Evolutionary conservation across 257 asterid genomes (phyloP).

Genomic region (Ophiorrhiza pumila): DNA sequence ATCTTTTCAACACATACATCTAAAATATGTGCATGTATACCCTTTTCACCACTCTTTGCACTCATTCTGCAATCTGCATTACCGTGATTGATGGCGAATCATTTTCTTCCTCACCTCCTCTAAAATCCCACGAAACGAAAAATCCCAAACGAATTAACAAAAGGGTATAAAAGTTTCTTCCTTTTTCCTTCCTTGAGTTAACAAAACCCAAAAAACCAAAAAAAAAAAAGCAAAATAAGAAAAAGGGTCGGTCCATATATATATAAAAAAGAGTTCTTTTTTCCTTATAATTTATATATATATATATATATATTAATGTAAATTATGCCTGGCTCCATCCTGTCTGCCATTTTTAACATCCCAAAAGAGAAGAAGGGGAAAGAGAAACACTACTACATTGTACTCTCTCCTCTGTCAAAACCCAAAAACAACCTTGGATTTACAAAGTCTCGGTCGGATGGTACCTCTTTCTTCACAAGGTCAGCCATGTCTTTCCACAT

Average conservation of each 20-base stretch:
- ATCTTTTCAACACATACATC: slow-evolving; percentile 15
- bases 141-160: slow-evolving; percentile 3
- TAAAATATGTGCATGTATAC: slow-evolving; percentile 4
- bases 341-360: slow-evolving; percentile 74
- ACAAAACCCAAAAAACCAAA: slow-evolving; percentile 4
- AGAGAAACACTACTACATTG: slow-evolving; percentile 36
- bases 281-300: slow-evolving; percentile 25
- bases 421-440: slow-evolving; percentile 44
- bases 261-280: slow-evolving; percentile 16
- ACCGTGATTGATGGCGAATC: slow-evolving; percentile 22
- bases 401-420: slow-evolving; percentile 35
- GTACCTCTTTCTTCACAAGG: slow-evolving; percentile 41
- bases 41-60: slow-evolving; percentile 22
- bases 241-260: slow-evolving; percentile 13
- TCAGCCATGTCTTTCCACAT: slow-evolving; percentile 38
- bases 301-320: slow-evolving; percentile 17
- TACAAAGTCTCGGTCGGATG: slow-evolving; percentile 30
- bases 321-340: slow-evolving; percentile 81
- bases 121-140: slow-evolving; percentile 13
- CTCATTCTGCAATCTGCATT: slow-evolving; percentile 27
- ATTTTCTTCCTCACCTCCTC: slow-evolving; percentile 25
- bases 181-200: slow-evolving; percentile 21
- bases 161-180: slow-evolving; percentile 24
- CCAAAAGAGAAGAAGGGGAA: slow-evolving; percentile 28
- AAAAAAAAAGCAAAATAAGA: slow-evolving; percentile 7